These are phyloP conservation scores for Wickerhamiella hasegawae DNA, from an alignment of 805 yeast genomes.

Conservation along the genomic window DNA sequence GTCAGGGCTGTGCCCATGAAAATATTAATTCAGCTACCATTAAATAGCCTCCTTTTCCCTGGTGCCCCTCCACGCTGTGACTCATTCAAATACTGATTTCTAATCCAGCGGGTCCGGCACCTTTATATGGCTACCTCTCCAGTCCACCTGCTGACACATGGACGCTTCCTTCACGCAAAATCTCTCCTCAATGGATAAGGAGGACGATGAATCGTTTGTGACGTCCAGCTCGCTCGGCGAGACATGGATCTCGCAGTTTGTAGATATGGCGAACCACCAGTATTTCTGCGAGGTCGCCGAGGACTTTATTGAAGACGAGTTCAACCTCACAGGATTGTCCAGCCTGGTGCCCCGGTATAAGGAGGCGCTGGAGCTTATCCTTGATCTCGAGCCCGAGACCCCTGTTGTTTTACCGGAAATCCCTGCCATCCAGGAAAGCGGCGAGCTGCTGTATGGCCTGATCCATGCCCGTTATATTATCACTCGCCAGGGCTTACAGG, in stretches of 20 bases:
- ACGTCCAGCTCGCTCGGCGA: conserved; percentile 7
- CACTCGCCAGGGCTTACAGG: conserved; percentile 75
- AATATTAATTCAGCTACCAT: too few species aligned
- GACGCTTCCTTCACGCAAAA: not conserved
- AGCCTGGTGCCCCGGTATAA: conserved; percentile 78
- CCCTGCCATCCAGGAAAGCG: conserved; percentile 72
- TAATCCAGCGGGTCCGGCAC: too few species aligned
- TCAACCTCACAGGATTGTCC: conserved; percentile 80
- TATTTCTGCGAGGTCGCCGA: conserved; percentile 83
- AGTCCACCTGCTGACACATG: too few species aligned
- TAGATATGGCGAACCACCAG: conserved; percentile 69
- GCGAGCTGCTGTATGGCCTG: conserved; percentile 82
- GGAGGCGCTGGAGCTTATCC: conserved; percentile 78
- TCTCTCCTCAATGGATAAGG: not conserved
- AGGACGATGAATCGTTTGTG: not conserved
- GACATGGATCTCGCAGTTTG: conserved; percentile 64
- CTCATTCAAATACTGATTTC: too few species aligned
- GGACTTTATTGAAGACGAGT: conserved; percentile 91
- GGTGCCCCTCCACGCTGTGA: too few species aligned
- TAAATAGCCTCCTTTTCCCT: too few species aligned
- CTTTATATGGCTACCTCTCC: too few species aligned
- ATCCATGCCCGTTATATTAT: conserved; percentile 86
- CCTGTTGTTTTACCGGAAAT: conserved; percentile 48
- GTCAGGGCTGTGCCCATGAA: too few species aligned
- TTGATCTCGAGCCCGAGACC: conserved; percentile 56